A percentile compares a stretch with the other conserved stretches of the same genome.
These are phyloP conservation scores for Ogataea sp. DNA, from an alignment of 805 yeast genomes.

Conservation along the genomic window DNA sequence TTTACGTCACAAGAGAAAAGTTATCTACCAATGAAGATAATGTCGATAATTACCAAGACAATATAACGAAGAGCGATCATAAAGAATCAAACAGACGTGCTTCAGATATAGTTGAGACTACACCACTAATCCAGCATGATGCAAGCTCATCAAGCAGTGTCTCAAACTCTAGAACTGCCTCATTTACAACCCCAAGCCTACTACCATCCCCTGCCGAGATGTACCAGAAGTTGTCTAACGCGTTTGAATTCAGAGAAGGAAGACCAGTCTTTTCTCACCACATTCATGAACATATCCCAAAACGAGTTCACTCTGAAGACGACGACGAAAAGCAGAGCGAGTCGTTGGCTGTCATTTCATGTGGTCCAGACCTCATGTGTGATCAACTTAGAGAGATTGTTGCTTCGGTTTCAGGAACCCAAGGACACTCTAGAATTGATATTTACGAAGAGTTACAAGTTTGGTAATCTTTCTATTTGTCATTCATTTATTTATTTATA, in stretches of 20 bases:
- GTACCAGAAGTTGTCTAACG: neutral
- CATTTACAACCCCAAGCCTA: conserved; percentile 7
- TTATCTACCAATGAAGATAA: neutral
- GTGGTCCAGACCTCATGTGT: conserved; percentile 49
- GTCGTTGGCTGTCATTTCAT: conserved; percentile 41
- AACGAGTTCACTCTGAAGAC: neutral
- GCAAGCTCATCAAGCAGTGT: neutral
- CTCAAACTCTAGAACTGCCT: neutral
- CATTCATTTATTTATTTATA: neutral
- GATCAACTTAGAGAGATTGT: conserved; percentile 42
- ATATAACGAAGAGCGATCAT: neutral
- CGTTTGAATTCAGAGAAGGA: conserved; percentile 31
- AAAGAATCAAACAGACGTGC: neutral
- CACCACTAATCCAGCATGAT: neutral
- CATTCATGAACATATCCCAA: conserved; percentile 17
- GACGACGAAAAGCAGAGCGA: conserved; percentile 7
- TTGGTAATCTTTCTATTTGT: conserved; percentile 28
- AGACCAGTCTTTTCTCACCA: conserved; percentile 37
- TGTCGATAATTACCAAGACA: too few relatives aligned
- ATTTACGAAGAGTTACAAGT: conserved; percentile 50
- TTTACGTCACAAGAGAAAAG: conserved; percentile 12
- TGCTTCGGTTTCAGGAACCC: conserved; percentile 16
- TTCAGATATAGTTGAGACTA: neutral
- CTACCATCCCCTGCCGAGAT: conserved; percentile 20
- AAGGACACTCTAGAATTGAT: conserved; percentile 37